Evolutionary conservation across 768 basidiomycete genomes (phyloP), one percentile per base, ranked within the genome.

Genomic region (Tylopilus subfusipes): DNA sequence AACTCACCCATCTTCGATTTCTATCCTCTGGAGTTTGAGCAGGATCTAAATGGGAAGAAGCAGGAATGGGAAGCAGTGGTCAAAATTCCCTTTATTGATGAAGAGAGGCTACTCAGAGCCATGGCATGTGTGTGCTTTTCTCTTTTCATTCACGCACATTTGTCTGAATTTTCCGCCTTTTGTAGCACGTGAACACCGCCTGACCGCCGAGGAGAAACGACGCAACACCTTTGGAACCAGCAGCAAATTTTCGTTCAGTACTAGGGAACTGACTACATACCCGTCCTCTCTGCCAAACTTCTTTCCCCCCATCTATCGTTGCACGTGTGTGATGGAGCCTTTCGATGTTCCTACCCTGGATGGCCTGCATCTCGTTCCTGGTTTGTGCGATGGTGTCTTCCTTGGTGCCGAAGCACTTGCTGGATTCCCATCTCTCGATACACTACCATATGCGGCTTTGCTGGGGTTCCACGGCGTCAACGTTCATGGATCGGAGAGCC

Each of bases 1-100:
- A 85, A 80, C 56, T 98, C 96, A 3, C 82, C 92, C 0, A 97
- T 99, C 61, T 68, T 92, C 45, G 92, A 96, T 66, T 98, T 98
- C 75, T 99, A 99, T 68, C 97, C 97, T 3, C 60, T 77, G 16
- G 86, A 93, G 49, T 98, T 98, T 60, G 93, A 92, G 59, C 84
- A 82, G 59, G 97, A 99, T 73, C 72, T 97, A 66, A 98, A 99
- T 61, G 97, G 97, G 30, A 99, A 99, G 81, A 98, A 94, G 69
- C 86, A 89, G 61, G 96, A 98, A 24, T 99, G 97, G 97, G 97
- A 99, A 70, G 96, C 97, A 0, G 83, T 98, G 48, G 93, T 99
- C 50, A 98, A 98, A 75, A 98, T 99, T 60, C 97, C 97, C 0
- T 99, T 99, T 71, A 98, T 99, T 56, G 86, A 97, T 43, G 84